Percentiles rank a stretch among this genome's conserved stretches.
These are phyloP conservation scores for Naematelia encephala DNA, from an alignment of 768 basidiomycete genomes.

Conservation along the genomic window DNA sequence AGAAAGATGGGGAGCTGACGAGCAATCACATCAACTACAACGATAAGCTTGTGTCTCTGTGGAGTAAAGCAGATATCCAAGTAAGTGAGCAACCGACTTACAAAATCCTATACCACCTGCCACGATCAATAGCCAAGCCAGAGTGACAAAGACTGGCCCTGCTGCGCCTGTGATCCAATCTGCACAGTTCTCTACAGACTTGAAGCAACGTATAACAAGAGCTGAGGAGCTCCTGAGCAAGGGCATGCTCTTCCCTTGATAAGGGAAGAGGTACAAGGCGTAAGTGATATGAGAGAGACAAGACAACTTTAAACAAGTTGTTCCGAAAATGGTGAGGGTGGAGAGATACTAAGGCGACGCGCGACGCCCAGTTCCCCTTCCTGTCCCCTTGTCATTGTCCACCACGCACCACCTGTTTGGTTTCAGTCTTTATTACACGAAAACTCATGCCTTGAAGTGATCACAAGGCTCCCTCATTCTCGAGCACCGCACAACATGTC, in stretches of 20 bases:
- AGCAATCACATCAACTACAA: slow-evolving; percentile 71
- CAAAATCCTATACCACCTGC: slow-evolving; percentile 74
- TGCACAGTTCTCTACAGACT: slow-evolving; percentile 65
- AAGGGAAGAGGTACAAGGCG: background rate
- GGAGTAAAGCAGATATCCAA: too few species aligned
- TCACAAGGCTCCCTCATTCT: background rate
- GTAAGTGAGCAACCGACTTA: slow-evolving; percentile 56
- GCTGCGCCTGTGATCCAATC: slow-evolving; percentile 83
- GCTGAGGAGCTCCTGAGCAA: slow-evolving; percentile 33
- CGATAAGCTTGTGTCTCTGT: too few species aligned
- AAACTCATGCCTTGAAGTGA: background rate
- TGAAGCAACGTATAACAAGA: slow-evolving; percentile 62
- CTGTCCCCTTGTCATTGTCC: background rate
- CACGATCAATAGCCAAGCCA: slow-evolving; percentile 71
- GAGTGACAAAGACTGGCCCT: slow-evolving; percentile 79
- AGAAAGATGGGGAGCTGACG: slow-evolving; percentile 63
- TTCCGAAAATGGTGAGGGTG: too few species aligned
- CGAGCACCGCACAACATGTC: background rate
- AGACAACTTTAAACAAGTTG: background rate
- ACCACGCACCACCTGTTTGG: background rate
- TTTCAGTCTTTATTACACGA: background rate
- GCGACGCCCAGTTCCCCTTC: background rate
- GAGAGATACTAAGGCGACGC: background rate
- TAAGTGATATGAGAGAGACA: background rate
- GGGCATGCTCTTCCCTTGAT: slow-evolving; percentile 15